Evolutionary conservation across 192 early-diverging fungal species (phyloP).

Genomic region (Podila epigama): DNA sequence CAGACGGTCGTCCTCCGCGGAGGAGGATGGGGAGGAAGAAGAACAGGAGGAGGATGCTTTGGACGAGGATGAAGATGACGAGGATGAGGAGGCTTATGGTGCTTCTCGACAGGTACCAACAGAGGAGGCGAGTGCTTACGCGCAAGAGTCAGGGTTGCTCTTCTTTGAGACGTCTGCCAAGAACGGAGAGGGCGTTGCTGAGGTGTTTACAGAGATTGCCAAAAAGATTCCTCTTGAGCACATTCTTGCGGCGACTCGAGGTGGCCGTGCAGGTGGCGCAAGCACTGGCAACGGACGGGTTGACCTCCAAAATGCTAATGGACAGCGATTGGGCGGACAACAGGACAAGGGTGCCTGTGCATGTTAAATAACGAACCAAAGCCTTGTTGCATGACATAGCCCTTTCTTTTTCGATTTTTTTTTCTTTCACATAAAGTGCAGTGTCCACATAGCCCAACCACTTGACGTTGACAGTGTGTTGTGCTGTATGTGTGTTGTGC

Average conservation of each 20-base stretch:
- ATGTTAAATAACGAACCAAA: too few relatives aligned
- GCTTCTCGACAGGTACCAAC: constrained; percentile 69
- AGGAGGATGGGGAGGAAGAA: constrained; percentile 29
- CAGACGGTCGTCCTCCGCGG: constrained; percentile 7
- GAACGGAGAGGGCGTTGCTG: constrained; percentile 82
- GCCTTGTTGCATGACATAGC: too few relatives aligned
- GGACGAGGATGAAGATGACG: constrained; percentile 51
- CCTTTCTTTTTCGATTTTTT: background rate
- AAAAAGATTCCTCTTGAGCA: constrained; percentile 60
- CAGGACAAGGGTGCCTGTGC: constrained; percentile 44
- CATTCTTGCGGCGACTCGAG: constrained; percentile 41
- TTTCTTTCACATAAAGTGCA: too few relatives aligned
- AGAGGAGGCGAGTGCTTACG: constrained; percentile 84
- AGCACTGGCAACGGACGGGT: constrained; percentile 33
- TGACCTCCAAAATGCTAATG: constrained; percentile 39
- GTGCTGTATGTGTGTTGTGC: too few relatives aligned
- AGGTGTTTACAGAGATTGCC: constrained; percentile 91
- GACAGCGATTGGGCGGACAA: constrained; percentile 38
- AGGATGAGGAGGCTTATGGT: constrained; percentile 50
- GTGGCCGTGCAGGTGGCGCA: constrained; percentile 24
- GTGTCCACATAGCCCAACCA: too few relatives aligned
- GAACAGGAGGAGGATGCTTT: constrained; percentile 47
- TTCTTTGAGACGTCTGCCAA: constrained; percentile 93
- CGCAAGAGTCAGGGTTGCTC: constrained; percentile 79
- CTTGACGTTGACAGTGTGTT: too few relatives aligned